These are phyloP conservation scores for Striga asiatica DNA, from an alignment of 257 asterid genomes.

Conservation along the genomic window DNA sequence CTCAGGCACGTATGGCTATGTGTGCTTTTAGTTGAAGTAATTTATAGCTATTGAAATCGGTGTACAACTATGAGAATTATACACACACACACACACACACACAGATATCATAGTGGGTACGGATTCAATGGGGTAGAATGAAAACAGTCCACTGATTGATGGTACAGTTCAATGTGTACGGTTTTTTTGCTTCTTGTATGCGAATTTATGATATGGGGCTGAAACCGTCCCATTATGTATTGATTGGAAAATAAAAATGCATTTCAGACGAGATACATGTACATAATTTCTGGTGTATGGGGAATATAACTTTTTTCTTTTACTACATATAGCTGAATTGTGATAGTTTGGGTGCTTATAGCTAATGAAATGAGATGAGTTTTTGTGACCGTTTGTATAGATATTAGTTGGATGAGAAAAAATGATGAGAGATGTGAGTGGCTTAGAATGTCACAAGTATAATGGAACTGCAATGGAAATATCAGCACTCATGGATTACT, in stretches of 20 bases:
- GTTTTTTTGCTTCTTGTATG: neutral
- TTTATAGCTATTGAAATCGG: neutral
- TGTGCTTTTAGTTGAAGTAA: neutral
- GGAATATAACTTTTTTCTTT: neutral
- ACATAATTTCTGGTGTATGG: neutral
- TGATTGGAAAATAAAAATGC: neutral
- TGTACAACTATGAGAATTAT: neutral
- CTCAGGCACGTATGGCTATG: constrained; percentile 35
- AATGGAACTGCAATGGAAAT: constrained; percentile 2
- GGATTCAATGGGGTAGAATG: too few species aligned
- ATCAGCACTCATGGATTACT: neutral
- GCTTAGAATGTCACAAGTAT: neutral
- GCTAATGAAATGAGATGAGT: neutral
- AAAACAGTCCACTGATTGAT: too few species aligned
- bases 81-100: too few species aligned
- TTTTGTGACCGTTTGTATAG: neutral
- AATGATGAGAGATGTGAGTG: neutral
- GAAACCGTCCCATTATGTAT: neutral
- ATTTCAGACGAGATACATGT: neutral
- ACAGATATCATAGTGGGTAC: neutral
- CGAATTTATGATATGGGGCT: neutral
- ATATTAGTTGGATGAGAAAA: neutral
- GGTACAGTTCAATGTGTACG: too few species aligned
- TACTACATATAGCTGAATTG: neutral
- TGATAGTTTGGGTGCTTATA: neutral